Evolutionary conservation across 805 yeast genomes (phyloP).

Genomic region (Wickerhamomyces canadensis): DNA sequence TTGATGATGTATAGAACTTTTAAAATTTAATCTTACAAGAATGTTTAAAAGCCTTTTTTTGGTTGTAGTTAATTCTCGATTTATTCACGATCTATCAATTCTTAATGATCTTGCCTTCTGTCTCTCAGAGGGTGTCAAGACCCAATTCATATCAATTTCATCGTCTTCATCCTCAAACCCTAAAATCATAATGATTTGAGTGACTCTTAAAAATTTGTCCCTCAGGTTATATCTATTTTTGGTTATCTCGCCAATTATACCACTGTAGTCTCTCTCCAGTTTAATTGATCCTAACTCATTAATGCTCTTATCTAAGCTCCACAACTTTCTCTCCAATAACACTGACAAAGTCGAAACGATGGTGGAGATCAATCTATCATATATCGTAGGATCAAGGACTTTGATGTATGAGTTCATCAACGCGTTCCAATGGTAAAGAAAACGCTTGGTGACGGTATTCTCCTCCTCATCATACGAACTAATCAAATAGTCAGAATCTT

Average conservation of each 20-base stretch:
- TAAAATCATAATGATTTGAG: slow-evolving; percentile 76
- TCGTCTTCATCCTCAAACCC: slow-evolving; percentile 75
- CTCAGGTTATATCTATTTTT: slow-evolving; percentile 68
- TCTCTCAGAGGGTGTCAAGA: slow-evolving; percentile 71
- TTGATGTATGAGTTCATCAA: slow-evolving; percentile 61
- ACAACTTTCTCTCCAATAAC: slow-evolving; percentile 58
- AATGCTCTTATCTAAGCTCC: slow-evolving; percentile 59
- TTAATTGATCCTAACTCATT: slow-evolving; percentile 81
- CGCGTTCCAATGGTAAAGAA: slow-evolving; percentile 59
- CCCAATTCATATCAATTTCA: slow-evolving; percentile 58
- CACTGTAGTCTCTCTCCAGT: slow-evolving; percentile 75
- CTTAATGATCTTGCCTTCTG: slow-evolving; percentile 54
- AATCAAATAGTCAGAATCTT: slow-evolving; percentile 21
- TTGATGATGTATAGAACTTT: too few relatives aligned
- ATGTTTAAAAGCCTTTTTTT: too few relatives aligned
- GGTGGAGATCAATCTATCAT: slow-evolving; percentile 39
- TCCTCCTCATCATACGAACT: slow-evolving; percentile 30
- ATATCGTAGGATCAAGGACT: slow-evolving; percentile 50
- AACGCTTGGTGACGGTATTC: slow-evolving; percentile 35
- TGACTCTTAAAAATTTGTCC: slow-evolving; percentile 71
- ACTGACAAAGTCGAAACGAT: slow-evolving; percentile 52
- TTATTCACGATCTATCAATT: slow-evolving; percentile 29
- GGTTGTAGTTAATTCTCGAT: too few relatives aligned
- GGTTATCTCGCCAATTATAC: slow-evolving; percentile 68
- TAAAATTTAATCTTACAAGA: too few relatives aligned